phyloP scores from a whole-genome alignment of 1,284 basidiomycete species.

The Moesziomyces aphidis region DNA sequence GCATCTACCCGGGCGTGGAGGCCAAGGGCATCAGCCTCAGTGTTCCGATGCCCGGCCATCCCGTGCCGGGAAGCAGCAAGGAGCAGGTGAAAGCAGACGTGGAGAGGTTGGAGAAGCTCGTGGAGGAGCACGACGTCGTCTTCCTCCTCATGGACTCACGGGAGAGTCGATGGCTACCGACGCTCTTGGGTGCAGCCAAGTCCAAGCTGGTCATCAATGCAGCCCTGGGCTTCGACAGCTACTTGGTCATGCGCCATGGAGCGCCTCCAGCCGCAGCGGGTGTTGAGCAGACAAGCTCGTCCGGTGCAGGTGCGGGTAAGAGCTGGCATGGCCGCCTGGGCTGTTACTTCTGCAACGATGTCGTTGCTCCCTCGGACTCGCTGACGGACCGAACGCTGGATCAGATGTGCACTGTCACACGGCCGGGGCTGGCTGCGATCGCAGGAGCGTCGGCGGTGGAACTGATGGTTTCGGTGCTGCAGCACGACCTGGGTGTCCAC shows the following conservation, averaged over 20 bases:
- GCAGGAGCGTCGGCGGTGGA: slow-evolving; percentile 93
- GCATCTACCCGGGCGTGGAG: slow-evolving; percentile 92
- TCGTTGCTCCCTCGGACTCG: slow-evolving; percentile 93
- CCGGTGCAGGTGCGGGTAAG: slow-evolving; percentile 23
- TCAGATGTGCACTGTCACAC: slow-evolving; percentile 98
- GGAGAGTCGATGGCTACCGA: slow-evolving; percentile 95
- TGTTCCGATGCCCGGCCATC: slow-evolving; percentile 98
- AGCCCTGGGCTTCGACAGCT: slow-evolving; percentile 95
- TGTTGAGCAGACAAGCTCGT: background rate
- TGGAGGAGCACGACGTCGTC: slow-evolving; percentile 86
- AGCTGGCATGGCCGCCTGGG: slow-evolving; percentile 70
- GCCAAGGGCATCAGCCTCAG: slow-evolving; percentile 79
- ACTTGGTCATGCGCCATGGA: slow-evolving; percentile 96
- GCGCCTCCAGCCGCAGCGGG: slow-evolving; percentile 69
- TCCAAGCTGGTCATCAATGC: slow-evolving; percentile 95
- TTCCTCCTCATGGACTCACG: slow-evolving; percentile 98
- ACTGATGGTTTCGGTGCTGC: slow-evolving; percentile 85
- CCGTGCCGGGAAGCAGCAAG: slow-evolving; percentile 74
- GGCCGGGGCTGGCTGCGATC: slow-evolving; percentile 94
- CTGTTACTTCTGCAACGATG: slow-evolving; percentile 98
- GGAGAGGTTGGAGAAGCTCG: slow-evolving; percentile 77
- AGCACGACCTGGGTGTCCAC: slow-evolving; percentile 73
- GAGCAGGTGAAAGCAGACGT: slow-evolving; percentile 78
- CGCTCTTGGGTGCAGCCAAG: slow-evolving; percentile 83
- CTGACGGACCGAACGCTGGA: slow-evolving; percentile 93